Evolutionary conservation across 2,329 filamentous ascomycete genomes (phyloP).

Genomic region (Pseudogymnoascus sp.): DNA sequence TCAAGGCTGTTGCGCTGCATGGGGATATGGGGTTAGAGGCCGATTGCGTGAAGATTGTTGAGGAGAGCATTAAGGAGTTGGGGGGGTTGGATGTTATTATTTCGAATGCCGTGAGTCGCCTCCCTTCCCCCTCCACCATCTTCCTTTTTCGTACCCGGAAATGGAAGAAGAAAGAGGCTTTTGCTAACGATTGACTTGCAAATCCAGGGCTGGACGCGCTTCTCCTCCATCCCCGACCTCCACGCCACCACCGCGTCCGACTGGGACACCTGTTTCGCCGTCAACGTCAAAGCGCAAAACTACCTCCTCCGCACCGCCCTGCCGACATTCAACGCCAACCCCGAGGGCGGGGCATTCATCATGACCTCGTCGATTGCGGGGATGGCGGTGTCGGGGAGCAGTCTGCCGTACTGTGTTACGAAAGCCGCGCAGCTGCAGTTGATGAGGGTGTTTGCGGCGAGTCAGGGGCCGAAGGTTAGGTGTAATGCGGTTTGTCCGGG

Average conservation of each 20-base stretch:
- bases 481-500: constrained; percentile 59
- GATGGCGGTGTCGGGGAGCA: constrained; percentile 20
- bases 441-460: constrained; percentile 55
- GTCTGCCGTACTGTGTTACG: constrained; percentile 29
- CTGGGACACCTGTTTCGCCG: constrained; percentile 43
- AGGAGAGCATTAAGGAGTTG: constrained; percentile 44
- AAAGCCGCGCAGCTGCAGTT: constrained; percentile 50
- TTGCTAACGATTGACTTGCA: neutral
- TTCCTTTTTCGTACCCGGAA: neutral
- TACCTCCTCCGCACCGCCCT: constrained; percentile 48
- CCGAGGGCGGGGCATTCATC: constrained; percentile 55
- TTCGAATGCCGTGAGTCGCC: constrained; percentile 50
- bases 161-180: neutral
- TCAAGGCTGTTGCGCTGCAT: constrained; percentile 47
- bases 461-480: constrained; percentile 53
- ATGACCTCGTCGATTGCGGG: constrained; percentile 56
- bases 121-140: neutral
- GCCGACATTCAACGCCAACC: constrained; percentile 51
- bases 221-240: constrained; percentile 22
- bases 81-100: constrained; percentile 58
- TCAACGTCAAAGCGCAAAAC: constrained; percentile 51
- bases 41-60: constrained; percentile 46
- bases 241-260: constrained; percentile 18
- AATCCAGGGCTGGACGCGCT: constrained; percentile 24
- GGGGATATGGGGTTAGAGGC: constrained; percentile 49